Percentiles rank a stretch among this genome's conserved stretches.
These are phyloP conservation scores for Candida montana DNA, from an alignment of 805 yeast genomes.

Conservation along the genomic window DNA sequence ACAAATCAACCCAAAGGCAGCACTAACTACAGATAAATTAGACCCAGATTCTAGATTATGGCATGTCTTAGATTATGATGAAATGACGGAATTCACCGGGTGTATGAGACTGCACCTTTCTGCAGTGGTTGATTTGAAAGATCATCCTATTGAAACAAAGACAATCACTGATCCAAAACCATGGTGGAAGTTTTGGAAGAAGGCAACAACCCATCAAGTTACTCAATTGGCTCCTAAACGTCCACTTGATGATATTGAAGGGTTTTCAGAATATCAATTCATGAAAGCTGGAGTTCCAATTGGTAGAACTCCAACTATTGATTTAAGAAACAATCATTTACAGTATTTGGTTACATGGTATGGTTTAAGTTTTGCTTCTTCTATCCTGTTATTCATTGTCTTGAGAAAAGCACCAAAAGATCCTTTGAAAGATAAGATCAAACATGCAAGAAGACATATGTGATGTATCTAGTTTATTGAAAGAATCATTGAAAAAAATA, in stretches of 20 bases:
- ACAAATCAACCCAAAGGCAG: slow-evolving; percentile 56
- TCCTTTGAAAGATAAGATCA: slow-evolving; percentile 42
- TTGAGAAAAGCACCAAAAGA: slow-evolving; percentile 38
- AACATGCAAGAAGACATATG: slow-evolving; percentile 41
- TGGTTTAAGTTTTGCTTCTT: slow-evolving; percentile 70
- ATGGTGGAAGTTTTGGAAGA: slow-evolving; percentile 27
- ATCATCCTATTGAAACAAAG: slow-evolving; percentile 47
- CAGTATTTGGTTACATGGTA: slow-evolving; percentile 96
- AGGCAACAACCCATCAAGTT: slow-evolving; percentile 8
- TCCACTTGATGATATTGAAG: slow-evolving; percentile 22
- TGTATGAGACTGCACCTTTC: slow-evolving; percentile 74
- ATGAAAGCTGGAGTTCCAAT: slow-evolving; percentile 83
- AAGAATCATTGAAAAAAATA: too few relatives aligned
- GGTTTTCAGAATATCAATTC: slow-evolving; percentile 53
- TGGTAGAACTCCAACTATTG: slow-evolving; percentile 77
- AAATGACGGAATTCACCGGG: slow-evolving; percentile 66
- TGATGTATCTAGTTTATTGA: too few relatives aligned
- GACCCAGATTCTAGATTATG: slow-evolving; percentile 63
- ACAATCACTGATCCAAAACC: slow-evolving; percentile 21
- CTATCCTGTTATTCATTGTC: slow-evolving; percentile 56
- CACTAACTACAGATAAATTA: slow-evolving; percentile 63
- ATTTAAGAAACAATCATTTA: slow-evolving; percentile 80
- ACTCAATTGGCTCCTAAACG: slow-evolving; percentile 4
- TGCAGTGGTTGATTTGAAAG: slow-evolving; percentile 60
- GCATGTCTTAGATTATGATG: slow-evolving; percentile 75